Evolutionary conservation across 805 yeast genomes (phyloP), one percentile per base, ranked within the genome.

Genomic region (Wickerhamiella parazyma): DNA sequence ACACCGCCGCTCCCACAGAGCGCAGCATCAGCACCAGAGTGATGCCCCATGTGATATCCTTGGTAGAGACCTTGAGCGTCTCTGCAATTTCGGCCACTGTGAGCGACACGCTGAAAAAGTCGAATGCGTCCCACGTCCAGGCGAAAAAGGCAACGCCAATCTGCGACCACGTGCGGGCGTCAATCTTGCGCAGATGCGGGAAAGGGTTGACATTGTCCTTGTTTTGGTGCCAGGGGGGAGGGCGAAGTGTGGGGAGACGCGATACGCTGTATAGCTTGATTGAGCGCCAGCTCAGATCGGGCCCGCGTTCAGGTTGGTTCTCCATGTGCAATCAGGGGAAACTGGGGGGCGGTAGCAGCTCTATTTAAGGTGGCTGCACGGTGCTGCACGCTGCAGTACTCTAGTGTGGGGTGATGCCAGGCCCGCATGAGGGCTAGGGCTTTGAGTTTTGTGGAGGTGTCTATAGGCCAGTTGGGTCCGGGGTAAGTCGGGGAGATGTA

Each of bases 51-150:
- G 84, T 74, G 51, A 80, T 67, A 38, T 70, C 71, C 19, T 66
- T 63, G 20, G 72, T 67, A 7, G 38, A 24, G 1, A 39, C 42
- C 4, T 63, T 64, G 41, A 79, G 68, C 2, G 70, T 54, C 33
- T 57, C 52, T 24, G 83, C 78, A 41, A 80, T 65, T 2, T 64
- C 58, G 1, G 69, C 46, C 3, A 72, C 77, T 43, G 75, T 70
- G 38, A 77, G 66, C 10, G 80, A 70, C 8, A 76, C 78, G 22
- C 73, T 63, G 55, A 80, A 80, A 61, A 76, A 80, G 53, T 79
- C 86, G 58, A 79, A 71, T 2, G 84, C 78, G 52, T 78, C 87
- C 70, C 78, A 68, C 2, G 80, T 68, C 86, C 87, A 80, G 26
- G 76, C 80, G 26, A 63, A 56, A 51, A 75, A 72, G 2, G 81